Evolutionary conservation across 371 early-diverging fungal species (phyloP), one percentile per base, ranked within the genome.

Genomic region (Mucor racemosus): DNA sequence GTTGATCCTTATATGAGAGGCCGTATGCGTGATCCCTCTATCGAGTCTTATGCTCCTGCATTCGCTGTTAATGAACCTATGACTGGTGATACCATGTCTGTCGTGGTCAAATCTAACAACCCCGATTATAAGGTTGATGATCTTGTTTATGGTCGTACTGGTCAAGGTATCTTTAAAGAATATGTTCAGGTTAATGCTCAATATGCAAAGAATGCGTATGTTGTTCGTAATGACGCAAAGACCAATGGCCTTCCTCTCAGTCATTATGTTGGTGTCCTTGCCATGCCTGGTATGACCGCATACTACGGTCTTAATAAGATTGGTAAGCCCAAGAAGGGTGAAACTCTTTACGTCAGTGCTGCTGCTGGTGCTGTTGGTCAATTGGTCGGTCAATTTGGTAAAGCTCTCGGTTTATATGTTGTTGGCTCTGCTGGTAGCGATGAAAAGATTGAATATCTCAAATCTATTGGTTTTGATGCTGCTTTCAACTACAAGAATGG

Each of bases 401-500:
- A 92, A 70, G 81, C 80, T 21, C 62, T 78, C 26, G 92, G 92
- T 8, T 72, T 84, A 26, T 78, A 75, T 9, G 94, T 95, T 13
- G 84, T 92, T 38, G 94, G 93, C 15, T 84, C 86, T 1, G 93
- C 92, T 3, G 92, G 93, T 0, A 78, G 85, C 5, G 91, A 92
- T 50, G 92, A 91, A 7, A 95, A 95, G 77, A 88, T 90, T 13
- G 81, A 78, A 38, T 87, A 80, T 66, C 81, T 93, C 59, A 84
- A 80, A 66, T 77, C 83, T 10, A 81, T 83, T 38, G 89, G 88
- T 2, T 90, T 89, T 50, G 92, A 93, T 73, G 86, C 66, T 7
- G 94, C 88, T 11, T 93, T 95, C 84, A 94, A 94, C 80, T 94
- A 94, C 86, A 93, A 92, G 78, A 90, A 85, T 0, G 82, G 78